Evolutionary conservation across 2,329 filamentous ascomycete genomes (phyloP), one percentile per base, ranked within the genome.

Genomic region (Aciculosporium take): DNA sequence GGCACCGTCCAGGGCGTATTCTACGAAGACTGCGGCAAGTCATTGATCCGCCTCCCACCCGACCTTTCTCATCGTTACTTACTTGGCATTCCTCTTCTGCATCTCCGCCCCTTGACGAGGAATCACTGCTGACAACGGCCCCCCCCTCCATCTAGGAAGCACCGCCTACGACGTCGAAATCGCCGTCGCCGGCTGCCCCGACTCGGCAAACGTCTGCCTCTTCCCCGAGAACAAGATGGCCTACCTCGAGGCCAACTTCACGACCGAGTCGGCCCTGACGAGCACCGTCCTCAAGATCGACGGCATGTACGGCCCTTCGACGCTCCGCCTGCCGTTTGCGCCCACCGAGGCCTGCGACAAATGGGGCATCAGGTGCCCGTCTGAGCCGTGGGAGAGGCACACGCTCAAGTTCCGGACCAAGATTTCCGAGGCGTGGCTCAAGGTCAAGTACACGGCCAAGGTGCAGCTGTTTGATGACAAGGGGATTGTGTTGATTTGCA

Each of bases 181-280:
- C 30, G 29, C 29, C 30, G 41, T 46, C 36, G 36, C 40, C 35
- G 32, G 39, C 25, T 49, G 44, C 30, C 35, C 39, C 30, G 38
- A 35, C 36, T 37, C 33, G 8, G 17, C 8, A 9, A 20, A 32
- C 28, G 33, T 23, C 33, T 44, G 38, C 29, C n/a, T 36, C 33
- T 44, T 44, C 21, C 18, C 17, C 3, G 7, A 28, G 4, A 28
- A 29, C 7, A 33, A 41, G 18, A 37, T 13, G 1, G 42, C 42
- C 25, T 17, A 28, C 28, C 37, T 44, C 15, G 21, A 40, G 20
- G 42, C 34, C 10, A n/a, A 20, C 32, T 44, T 44, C 27, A 30
- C n/a, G 21, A 12, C 20, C 17, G 5, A 18, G 10, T n/a, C 13
- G 7, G 2, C 36, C 17, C 30, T 43, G 18, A 18, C 30, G 23